Evolutionary conservation across 2,329 filamentous ascomycete genomes (phyloP).

Genomic region (Ophiocordyceps camponoti-leonardi): DNA sequence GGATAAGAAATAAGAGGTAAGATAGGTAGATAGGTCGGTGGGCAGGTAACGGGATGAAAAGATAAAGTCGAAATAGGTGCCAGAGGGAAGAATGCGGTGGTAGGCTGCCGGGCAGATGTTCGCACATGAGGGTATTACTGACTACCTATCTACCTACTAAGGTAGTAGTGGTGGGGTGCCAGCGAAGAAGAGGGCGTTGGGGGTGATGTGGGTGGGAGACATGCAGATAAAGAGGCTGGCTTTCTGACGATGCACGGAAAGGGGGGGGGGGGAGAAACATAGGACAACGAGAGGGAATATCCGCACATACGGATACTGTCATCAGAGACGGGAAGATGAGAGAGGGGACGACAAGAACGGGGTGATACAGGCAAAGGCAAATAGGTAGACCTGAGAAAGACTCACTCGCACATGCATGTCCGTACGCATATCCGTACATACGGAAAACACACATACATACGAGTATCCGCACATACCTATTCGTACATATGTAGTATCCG

Average conservation of each 20-base stretch:
- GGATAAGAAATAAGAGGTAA: background rate
- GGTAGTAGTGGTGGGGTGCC: slow-evolving; percentile 17
- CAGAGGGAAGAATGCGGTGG: background rate
- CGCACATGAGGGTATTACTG: background rate
- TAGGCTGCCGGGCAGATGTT: background rate
- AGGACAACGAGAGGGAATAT: too few species aligned
- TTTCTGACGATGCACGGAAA: slow-evolving; percentile 15
- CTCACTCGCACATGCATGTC: too few species aligned
- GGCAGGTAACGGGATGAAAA: background rate
- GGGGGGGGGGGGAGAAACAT: slow-evolving; percentile 10
- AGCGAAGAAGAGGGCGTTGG: slow-evolving; percentile 14
- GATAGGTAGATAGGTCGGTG: background rate
- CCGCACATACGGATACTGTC: background rate
- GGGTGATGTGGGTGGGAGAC: slow-evolving; percentile 27
- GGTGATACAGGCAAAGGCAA: background rate
- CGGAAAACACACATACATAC: too few species aligned
- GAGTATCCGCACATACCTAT: background rate
- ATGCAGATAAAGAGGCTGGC: slow-evolving; percentile 27
- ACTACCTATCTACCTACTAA: background rate
- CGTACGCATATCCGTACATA: too few species aligned
- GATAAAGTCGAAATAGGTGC: background rate
- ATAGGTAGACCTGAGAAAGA: too few species aligned
- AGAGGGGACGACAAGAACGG: slow-evolving; percentile 6
- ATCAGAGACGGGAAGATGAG: slow-evolving; percentile 12
- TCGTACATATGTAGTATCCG: too few species aligned